phyloP scores from a whole-genome alignment of 805 yeast genomes.

The Teunomyces cretensis region DNA sequence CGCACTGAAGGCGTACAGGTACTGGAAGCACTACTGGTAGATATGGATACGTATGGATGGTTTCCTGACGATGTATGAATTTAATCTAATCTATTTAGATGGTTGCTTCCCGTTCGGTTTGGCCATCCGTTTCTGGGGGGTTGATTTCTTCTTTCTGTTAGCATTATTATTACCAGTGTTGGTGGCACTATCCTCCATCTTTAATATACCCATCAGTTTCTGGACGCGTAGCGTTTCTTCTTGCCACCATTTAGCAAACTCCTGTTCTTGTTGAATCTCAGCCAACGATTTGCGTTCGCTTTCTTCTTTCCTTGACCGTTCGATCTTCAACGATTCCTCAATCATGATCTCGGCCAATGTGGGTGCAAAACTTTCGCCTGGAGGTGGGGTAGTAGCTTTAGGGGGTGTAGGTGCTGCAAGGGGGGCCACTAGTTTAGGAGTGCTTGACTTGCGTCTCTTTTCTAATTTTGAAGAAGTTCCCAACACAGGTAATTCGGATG shows the following conservation, averaged over 20 bases:
- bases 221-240: conserved; percentile 72
- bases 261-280: conserved; percentile 79
- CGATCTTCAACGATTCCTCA: conserved; percentile 44
- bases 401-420: neutral
- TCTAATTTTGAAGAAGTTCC: neutral
- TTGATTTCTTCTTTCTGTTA: conserved; percentile 5
- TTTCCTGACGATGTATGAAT: conserved; percentile 53
- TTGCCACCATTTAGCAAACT: conserved; percentile 87
- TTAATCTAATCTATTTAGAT: conserved; percentile 3
- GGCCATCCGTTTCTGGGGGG: neutral
- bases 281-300: conserved; percentile 47
- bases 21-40: conserved; percentile 37
- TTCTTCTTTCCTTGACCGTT: conserved; percentile 28
- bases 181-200: neutral
- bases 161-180: neutral
- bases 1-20: conserved; percentile 47
- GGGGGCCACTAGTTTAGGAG: neutral
- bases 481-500: neutral
- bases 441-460: neutral
- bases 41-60: conserved; percentile 60
- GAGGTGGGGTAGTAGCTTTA: neutral
- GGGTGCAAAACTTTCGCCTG: conserved; percentile 14
- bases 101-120: neutral
- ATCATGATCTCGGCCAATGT: conserved; percentile 46
- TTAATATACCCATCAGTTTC: conserved; percentile 22